Percentiles rank a stretch among this genome's conserved stretches.
These are phyloP conservation scores for Coniochaeta sp. DNA, from an alignment of 2,329 filamentous ascomycete species.

Conservation along the genomic window DNA sequence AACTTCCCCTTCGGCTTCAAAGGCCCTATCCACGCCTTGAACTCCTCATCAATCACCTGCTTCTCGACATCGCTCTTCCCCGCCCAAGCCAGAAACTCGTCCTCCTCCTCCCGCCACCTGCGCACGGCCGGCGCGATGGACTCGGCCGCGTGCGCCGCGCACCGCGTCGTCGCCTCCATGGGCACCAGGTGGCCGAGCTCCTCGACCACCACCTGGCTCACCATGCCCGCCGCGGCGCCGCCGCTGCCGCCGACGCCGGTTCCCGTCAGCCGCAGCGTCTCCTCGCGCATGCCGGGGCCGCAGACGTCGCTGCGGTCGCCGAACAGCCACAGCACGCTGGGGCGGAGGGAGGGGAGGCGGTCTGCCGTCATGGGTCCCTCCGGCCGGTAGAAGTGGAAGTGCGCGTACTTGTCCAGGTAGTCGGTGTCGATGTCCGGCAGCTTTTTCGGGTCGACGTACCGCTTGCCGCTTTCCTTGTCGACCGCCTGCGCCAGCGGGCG, in stretches of 20 bases:
- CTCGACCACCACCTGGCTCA: constrained; percentile 57
- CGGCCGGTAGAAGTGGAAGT: constrained; percentile 58
- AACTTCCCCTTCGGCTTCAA: constrained; percentile 2
- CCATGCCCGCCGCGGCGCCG: constrained; percentile 54
- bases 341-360: constrained; percentile 53
- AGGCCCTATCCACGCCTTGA: constrained; percentile 41
- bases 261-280: constrained; percentile 59
- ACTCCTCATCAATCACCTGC: constrained; percentile 47
- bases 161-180: constrained; percentile 66
- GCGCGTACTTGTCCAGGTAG: constrained; percentile 21
- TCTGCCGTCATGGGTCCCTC: constrained; percentile 51
- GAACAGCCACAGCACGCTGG: constrained; percentile 63
- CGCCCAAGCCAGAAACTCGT: constrained; percentile 49
- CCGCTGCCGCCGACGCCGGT: constrained; percentile 61
- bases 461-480: constrained; percentile 26
- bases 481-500: constrained; percentile 46
- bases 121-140: constrained; percentile 53
- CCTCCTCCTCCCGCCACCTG: constrained; percentile 50
- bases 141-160: constrained; percentile 50
- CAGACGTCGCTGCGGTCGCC: constrained; percentile 54
- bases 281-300: constrained; percentile 35
- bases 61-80: constrained; percentile 43
- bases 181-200: constrained; percentile 73
- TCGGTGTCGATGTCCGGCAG: constrained; percentile 38
- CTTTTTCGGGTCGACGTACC: constrained; percentile 29